A percentile compares a stretch with the other conserved stretches of the same genome.
These are phyloP conservation scores for Pythium insidiosum DNA, from an alignment of 352 stramenopile genomes.

Conservation along the genomic window DNA sequence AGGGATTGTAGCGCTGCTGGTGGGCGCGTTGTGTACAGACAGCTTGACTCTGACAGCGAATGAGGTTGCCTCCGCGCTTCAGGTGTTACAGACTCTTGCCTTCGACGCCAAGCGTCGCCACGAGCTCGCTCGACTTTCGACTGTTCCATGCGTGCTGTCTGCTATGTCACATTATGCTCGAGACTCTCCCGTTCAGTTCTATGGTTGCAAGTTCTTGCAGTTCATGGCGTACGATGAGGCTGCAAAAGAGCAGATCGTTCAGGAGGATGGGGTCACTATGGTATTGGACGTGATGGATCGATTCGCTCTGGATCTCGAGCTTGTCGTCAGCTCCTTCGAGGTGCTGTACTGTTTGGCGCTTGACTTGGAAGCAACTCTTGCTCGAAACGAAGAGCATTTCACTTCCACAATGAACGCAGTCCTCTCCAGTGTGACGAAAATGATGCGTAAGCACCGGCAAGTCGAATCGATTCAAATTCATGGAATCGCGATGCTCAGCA, in stretches of 20 bases:
- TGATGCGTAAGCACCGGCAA: conserved; percentile 23
- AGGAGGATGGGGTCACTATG: conserved; percentile 18
- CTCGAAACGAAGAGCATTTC: conserved; percentile 4
- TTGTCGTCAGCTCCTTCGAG: conserved; percentile 37
- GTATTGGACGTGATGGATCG: conserved; percentile 24
- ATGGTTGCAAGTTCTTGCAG: conserved; percentile 59
- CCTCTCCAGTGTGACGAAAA: conserved; percentile 15
- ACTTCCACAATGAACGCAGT: conserved; percentile 11
- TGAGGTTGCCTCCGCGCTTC: conserved; percentile 22
- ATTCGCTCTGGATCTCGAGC: conserved; percentile 25
- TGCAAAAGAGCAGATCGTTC: conserved; percentile 34
- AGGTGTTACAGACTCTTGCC: conserved; percentile 41
- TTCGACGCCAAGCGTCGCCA: conserved; percentile 27
- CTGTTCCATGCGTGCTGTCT: conserved; percentile 21
- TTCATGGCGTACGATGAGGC: conserved; percentile 55
- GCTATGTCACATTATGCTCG: conserved; percentile 25
- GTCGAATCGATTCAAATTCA: conserved; percentile 43
- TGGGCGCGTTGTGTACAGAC: conserved; percentile 13
- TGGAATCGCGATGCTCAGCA: conserved; percentile 44
- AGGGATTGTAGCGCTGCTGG: conserved; percentile 26
- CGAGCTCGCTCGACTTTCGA: conserved; percentile 8
- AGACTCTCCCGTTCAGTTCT: conserved; percentile 29
- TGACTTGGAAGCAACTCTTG: conserved; percentile 24
- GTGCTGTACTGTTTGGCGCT: conserved; percentile 46
- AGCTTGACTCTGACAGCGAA: conserved; percentile 2